A percentile compares a stretch with the other conserved stretches of the same genome.
Conservation (phyloP, 352 stramenopile species). For the Saprolegnia parasitica region DNA sequence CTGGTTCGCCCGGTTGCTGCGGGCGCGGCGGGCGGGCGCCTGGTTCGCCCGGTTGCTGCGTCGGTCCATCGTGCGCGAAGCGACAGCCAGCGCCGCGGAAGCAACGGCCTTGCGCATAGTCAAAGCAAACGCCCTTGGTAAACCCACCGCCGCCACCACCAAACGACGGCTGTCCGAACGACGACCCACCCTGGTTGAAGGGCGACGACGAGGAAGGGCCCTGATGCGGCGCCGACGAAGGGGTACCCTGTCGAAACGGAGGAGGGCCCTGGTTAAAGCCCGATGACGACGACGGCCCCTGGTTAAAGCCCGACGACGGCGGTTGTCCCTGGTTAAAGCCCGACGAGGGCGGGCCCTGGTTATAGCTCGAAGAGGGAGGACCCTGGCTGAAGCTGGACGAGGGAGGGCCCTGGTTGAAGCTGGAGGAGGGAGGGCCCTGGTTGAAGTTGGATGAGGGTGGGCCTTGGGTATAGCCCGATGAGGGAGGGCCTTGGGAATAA, state of each 20-base stretch:
- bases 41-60: neutral
- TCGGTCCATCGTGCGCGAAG: neutral
- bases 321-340: neutral
- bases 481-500: too few species aligned
- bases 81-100: neutral
- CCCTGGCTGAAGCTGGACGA: neutral
- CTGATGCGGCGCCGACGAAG: neutral
- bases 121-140: neutral
- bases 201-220: neutral
- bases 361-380: neutral
- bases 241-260: too few species aligned
- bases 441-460: too few species aligned
- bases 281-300: neutral
- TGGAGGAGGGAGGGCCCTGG: neutral
- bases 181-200: neutral
- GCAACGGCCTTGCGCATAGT: neutral
- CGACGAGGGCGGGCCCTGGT: neutral
- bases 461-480: too few species aligned
- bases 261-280: neutral
- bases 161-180: neutral
- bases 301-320: neutral
- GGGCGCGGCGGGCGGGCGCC: neutral
- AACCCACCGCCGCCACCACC: neutral
- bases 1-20: conserved; percentile 30
- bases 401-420: neutral